Evolutionary conservation across 129 eudicot species (phyloP), one percentile per base, ranked within the genome.

Genomic region (Gnaphalium uliginosum): DNA sequence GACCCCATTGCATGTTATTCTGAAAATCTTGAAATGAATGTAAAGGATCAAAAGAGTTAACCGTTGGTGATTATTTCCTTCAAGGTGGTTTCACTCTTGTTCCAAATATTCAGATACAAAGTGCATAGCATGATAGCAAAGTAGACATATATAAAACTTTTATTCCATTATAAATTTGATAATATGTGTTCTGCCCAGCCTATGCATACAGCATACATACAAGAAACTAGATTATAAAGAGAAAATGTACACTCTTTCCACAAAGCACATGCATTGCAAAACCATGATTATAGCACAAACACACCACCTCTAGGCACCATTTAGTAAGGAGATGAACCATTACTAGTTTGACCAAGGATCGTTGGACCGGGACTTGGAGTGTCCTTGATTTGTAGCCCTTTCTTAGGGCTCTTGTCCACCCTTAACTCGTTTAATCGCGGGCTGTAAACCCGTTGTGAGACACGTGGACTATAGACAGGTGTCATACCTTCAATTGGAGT

Each of bases 291-390:
- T 29, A 58, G 76, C 79, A 81, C 43, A 81, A 61, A 57, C 65
- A 75, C 76, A 83, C 71, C 81, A 62, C 83, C 78, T 81, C 82
- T 83, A 77, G 81, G 86, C 77, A 86, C 83, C 71, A 51, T 19
- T 72, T 71, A 87, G 77, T 81, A 79, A 62, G 90, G 78, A 39
- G 96, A 77, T 3, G 86, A 85, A 58, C 84, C 82, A 54, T 83
- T 80, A 66, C 86, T 81, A 46, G 72, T 82, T 71, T 79, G 85
- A 71, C 89, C 86, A 70, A 84, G 87, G 56, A 21, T 53, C 29
- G 90, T 87, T 27, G 84, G 79, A 26, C 82, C 70, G 1, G 89
- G 90, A 75, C 88, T 87, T 17, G 92, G 87, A 32, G 86, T 81
- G 72, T 74, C 83, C 79, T 54, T 83, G 76, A 83, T 81, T 81